Conservation (phyloP, 257 asterid genomes). For the Agastache rugosa region DNA sequence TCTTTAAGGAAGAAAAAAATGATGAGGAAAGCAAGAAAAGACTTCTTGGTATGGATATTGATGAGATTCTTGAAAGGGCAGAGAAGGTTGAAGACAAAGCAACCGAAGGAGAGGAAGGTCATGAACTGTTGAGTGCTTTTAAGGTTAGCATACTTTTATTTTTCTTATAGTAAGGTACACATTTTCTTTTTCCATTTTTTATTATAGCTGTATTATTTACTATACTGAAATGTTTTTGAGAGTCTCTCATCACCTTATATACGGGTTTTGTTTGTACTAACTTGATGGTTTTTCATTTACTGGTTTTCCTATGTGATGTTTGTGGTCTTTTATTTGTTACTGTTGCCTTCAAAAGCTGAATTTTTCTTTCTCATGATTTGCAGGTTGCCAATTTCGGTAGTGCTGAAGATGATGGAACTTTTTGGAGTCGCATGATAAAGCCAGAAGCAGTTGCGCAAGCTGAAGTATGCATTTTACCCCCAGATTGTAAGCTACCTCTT, state of each 20-base stretch:
- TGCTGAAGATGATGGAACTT: slow-evolving; percentile 95
- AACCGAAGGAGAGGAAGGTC: slow-evolving; percentile 73
- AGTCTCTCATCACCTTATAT: slow-evolving; percentile 11
- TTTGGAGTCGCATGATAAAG: slow-evolving; percentile 99
- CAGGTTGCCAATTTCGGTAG: slow-evolving; percentile 96
- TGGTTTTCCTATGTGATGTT: slow-evolving; percentile 28
- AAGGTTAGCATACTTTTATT: slow-evolving; percentile 59
- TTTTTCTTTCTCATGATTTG: slow-evolving; percentile 31
- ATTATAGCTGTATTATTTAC: slow-evolving; percentile 1
- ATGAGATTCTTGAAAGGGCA: slow-evolving; percentile 99
- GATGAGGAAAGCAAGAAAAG: slow-evolving; percentile 96
- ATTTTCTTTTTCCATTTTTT: slow-evolving; percentile 21
- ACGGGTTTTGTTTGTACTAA: not conserved
- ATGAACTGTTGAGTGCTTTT: slow-evolving; percentile 87
- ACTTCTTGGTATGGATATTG: slow-evolving; percentile 94
- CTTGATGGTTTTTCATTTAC: not conserved
- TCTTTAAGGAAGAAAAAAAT: slow-evolving; percentile 88
- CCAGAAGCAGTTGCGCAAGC: slow-evolving; percentile 88
- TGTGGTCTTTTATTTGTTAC: slow-evolving; percentile 9
- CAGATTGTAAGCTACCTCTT: slow-evolving; percentile 33
- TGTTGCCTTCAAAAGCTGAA: slow-evolving; percentile 27
- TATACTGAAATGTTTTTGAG: slow-evolving; percentile 10
- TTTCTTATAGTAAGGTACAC: slow-evolving; percentile 14
- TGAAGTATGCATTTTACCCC: slow-evolving; percentile 58
- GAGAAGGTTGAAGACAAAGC: slow-evolving; percentile 96